These are phyloP conservation scores for Medicago ruthenica DNA, from an alignment of 306 rosid genomes.

Conservation along the genomic window DNA sequence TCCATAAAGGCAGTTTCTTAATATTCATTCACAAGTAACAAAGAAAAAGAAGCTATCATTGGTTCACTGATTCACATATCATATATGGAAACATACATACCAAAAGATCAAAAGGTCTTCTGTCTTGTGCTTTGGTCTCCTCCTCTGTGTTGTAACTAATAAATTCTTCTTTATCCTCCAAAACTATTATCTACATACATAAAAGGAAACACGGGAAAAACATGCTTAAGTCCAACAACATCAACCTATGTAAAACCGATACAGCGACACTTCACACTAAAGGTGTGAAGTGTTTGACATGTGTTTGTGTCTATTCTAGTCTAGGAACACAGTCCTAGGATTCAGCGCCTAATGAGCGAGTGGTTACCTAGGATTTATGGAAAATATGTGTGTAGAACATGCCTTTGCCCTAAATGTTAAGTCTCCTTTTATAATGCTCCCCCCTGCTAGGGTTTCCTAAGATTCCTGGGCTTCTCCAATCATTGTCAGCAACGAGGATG, in stretches of 20 bases:
- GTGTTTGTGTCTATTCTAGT: not conserved
- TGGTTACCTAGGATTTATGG: not conserved
- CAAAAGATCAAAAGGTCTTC: slow-evolving; percentile 87
- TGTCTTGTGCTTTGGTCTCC: slow-evolving; percentile 69
- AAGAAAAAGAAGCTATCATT: not conserved
- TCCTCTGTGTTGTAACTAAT: slow-evolving; percentile 61
- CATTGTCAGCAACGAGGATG: not conserved
- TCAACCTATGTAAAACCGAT: not conserved
- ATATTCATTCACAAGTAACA: not conserved
- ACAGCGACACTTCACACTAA: not conserved
- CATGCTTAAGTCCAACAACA: not conserved
- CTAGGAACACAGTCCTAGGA: not conserved
- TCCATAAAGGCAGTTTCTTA: not conserved
- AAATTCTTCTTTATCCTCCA: slow-evolving; percentile 75
- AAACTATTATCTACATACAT: slow-evolving; percentile 69
- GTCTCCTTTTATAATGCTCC: not conserved
- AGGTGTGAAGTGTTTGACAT: not conserved
- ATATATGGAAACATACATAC: slow-evolving; percentile 52
- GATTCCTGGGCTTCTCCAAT: not conserved
- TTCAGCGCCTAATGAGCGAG: not conserved
- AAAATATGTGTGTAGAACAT: not conserved
- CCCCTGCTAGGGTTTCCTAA: not conserved
- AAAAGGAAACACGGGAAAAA: not conserved
- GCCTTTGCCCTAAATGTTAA: not conserved
- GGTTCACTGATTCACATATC: not conserved